These are phyloP conservation scores for Penicillium brasilianum DNA, from an alignment of 2,329 filamentous ascomycete species.

Conservation along the genomic window DNA sequence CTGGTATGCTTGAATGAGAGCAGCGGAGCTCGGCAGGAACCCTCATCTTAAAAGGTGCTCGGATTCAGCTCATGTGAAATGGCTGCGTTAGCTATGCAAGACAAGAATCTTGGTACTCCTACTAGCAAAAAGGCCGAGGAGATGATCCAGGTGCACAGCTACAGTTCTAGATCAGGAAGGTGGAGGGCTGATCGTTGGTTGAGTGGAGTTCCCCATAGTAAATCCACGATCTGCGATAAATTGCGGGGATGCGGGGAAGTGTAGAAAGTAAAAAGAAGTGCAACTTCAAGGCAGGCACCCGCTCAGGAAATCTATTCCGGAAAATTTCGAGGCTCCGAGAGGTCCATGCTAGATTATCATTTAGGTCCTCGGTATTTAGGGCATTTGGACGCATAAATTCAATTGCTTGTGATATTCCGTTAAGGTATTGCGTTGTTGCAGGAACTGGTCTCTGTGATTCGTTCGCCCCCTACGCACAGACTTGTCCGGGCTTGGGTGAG, in stretches of 20 bases:
- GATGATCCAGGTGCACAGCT: not conserved
- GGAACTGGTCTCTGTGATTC: not conserved
- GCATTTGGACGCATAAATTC: not conserved
- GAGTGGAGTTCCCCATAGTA: not conserved
- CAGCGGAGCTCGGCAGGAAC: not conserved
- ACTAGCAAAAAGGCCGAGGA: not conserved
- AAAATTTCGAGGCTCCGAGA: not conserved
- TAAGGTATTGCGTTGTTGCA: not conserved
- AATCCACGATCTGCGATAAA: conserved; percentile 3
- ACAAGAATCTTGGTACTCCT: not conserved
- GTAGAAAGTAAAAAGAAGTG: not conserved
- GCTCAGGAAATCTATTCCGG: not conserved
- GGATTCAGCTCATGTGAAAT: not conserved
- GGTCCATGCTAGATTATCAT: conserved; percentile 7
- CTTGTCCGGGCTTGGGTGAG: not conserved
- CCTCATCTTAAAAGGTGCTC: not conserved
- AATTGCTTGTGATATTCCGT: conserved; percentile 8
- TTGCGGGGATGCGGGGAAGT: conserved; percentile 1
- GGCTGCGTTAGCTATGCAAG: not conserved
- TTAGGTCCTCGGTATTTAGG: conserved; percentile 5
- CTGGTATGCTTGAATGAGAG: not conserved
- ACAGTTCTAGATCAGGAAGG: not conserved
- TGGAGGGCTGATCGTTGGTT: not conserved
- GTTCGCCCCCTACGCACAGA: conserved; percentile 3
- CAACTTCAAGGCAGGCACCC: not conserved